phyloP scores from a whole-genome alignment of 2,329 filamentous ascomycete species.

The Alternaria panax region DNA sequence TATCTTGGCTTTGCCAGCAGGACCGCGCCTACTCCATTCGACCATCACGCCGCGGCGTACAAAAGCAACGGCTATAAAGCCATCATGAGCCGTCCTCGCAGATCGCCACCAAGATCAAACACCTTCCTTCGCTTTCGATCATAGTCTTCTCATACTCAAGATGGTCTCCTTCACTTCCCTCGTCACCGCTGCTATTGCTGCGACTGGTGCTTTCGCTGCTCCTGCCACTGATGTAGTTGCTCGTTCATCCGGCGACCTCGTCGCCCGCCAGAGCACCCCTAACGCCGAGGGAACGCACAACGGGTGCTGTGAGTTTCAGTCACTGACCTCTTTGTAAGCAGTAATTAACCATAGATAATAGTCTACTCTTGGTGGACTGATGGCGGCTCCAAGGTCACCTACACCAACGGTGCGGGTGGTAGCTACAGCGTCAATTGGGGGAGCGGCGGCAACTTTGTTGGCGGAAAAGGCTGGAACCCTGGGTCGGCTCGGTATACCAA shows the following conservation, averaged over 20 bases:
- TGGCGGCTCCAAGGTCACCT: conserved; percentile 58
- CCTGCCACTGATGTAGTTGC: conserved; percentile 48
- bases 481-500: conserved; percentile 57
- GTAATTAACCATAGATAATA: not conserved
- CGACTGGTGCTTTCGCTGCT: conserved; percentile 35
- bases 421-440: conserved; percentile 61
- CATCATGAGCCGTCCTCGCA: conserved; percentile 17
- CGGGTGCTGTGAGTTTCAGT: conserved; percentile 57
- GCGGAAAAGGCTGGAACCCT: conserved; percentile 66
- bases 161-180: conserved; percentile 43
- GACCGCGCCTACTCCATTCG: conserved; percentile 10
- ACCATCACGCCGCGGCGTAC: conserved; percentile 8
- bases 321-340: not conserved
- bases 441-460: conserved; percentile 63
- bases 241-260: conserved; percentile 40
- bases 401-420: conserved; percentile 63
- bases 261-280: conserved; percentile 51
- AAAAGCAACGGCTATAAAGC: conserved; percentile 28
- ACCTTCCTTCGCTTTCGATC: conserved; percentile 12
- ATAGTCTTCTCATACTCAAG: conserved; percentile 12
- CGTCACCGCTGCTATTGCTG: conserved; percentile 34
- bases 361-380: conserved; percentile 68
- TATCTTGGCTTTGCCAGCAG: conserved; percentile 21
- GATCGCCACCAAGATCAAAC: conserved; percentile 21
- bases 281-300: conserved; percentile 62